Conservation (phyloP, 495 filamentous ascomycete genomes). For the Penicillium cosmopolitanum region DNA sequence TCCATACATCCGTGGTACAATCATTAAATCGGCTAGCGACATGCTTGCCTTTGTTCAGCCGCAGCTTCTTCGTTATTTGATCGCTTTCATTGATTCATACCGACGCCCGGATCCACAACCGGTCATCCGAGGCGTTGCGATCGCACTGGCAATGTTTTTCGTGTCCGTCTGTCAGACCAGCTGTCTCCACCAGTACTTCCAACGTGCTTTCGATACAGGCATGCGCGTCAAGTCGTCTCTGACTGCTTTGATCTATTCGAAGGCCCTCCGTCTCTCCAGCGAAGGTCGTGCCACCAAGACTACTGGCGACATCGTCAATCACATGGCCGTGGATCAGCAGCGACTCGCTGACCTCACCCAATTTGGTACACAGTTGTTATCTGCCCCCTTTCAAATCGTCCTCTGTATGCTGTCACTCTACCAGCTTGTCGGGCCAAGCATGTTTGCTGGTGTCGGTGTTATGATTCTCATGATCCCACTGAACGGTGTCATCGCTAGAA, state of each 20-base stretch:
- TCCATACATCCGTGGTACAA: conserved; percentile 74
- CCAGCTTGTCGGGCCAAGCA: conserved; percentile 87
- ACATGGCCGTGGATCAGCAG: conserved; percentile 98
- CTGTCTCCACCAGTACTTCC: conserved; percentile 92
- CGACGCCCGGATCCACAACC: conserved; percentile 67
- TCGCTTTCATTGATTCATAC: conserved; percentile 87
- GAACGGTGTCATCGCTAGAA: conserved; percentile 87
- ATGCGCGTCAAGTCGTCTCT: conserved; percentile 94
- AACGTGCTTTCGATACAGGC: conserved; percentile 89
- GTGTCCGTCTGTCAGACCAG: conserved; percentile 83
- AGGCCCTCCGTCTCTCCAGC: conserved; percentile 86
- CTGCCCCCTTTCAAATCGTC: conserved; percentile 93
- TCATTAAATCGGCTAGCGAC: conserved; percentile 89
- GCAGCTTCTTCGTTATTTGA: conserved; percentile 83
- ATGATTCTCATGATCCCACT: conserved; percentile 99
- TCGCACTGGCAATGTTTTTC: conserved; percentile 90
- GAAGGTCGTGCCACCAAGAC: conserved; percentile 90
- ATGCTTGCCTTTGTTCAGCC: conserved; percentile 85
- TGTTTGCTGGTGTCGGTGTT: conserved; percentile 93
- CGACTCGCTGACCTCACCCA: conserved; percentile 93
- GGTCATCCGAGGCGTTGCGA: conserved; percentile 79
- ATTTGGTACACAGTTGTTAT: conserved; percentile 93
- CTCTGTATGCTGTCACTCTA: conserved; percentile 96
- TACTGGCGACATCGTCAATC: conserved; percentile 98
- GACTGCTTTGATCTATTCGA: conserved; percentile 89